Conservation (phyloP, 1,284 basidiomycete genomes). For the Ganoderma sinense region DNA sequence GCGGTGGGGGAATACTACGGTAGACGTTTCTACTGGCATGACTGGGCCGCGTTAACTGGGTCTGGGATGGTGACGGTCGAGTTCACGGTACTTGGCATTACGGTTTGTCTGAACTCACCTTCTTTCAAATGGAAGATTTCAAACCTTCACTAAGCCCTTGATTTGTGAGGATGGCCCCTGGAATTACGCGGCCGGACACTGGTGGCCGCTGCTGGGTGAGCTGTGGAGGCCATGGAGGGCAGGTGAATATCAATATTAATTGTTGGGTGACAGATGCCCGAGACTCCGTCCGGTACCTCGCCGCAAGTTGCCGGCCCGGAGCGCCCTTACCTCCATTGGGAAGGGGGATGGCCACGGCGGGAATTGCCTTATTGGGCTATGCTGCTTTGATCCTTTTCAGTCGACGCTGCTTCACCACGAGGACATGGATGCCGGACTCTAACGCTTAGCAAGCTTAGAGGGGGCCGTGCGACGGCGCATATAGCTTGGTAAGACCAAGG, state of each 20-base stretch:
- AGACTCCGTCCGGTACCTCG: background rate
- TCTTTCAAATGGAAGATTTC: background rate
- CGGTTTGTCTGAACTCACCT: background rate
- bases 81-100: background rate
- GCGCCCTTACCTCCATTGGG: background rate
- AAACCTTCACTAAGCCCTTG: background rate
- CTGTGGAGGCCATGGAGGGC: background rate
- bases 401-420: background rate
- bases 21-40: background rate
- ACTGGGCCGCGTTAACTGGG: background rate
- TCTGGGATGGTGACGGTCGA: background rate
- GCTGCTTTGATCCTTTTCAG: background rate
- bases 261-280: background rate
- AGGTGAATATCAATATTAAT: background rate
- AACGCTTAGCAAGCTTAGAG: background rate
- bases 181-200: background rate
- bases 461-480: background rate
- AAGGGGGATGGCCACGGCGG: background rate
- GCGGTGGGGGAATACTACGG: background rate
- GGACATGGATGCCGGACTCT: background rate
- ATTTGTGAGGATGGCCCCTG: background rate
- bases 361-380: background rate
- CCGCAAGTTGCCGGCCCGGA: background rate
- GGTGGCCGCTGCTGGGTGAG: background rate
- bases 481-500: slow-evolving; percentile 3